phyloP scores from a whole-genome alignment of 2,329 filamentous ascomycete species.

The Aspergillus fijiensis region DNA sequence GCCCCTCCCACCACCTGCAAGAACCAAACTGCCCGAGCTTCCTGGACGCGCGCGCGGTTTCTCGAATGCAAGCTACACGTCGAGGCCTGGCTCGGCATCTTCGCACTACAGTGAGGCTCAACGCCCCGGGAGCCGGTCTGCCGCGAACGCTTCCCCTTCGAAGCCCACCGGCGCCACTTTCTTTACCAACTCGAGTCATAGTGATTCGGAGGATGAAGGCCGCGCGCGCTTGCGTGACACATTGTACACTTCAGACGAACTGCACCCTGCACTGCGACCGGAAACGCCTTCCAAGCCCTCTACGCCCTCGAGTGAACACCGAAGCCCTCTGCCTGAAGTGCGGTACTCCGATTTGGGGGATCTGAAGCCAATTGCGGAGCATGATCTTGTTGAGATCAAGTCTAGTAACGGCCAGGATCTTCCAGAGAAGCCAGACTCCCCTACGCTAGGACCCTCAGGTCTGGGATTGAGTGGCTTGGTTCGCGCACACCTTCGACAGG shows the following conservation, averaged over 20 bases:
- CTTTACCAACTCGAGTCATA: conserved; percentile 37
- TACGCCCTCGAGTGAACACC: conserved; percentile 29
- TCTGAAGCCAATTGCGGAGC: conserved; percentile 43
- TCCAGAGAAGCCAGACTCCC: conserved; percentile 61
- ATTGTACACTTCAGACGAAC: conserved; percentile 31
- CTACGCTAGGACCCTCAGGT: conserved; percentile 67
- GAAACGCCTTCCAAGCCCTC: conserved; percentile 34
- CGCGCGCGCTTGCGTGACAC: conserved; percentile 27
- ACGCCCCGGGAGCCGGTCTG: conserved; percentile 25
- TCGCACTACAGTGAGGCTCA: conserved; percentile 39
- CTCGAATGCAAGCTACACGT: conserved; percentile 40
- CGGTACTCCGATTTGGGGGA: conserved; percentile 40
- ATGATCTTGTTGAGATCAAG: conserved; percentile 19
- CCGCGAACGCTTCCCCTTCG: conserved; percentile 31
- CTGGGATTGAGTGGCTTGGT: conserved; percentile 76
- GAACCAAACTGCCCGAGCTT: conserved; percentile 23
- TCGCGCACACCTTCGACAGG: conserved; percentile 76
- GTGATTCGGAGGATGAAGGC: conserved; percentile 41
- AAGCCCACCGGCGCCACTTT: conserved; percentile 31
- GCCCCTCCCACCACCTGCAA: conserved; percentile 28
- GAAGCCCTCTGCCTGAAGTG: conserved; percentile 35
- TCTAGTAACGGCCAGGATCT: conserved; percentile 11
- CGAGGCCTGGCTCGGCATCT: conserved; percentile 38
- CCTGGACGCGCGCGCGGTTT: conserved; percentile 31
- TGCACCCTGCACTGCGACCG: conserved; percentile 40